Base-by-base conservation (phyloP, 768 basidiomycete genomes). In the Leccinum pellstonianum region DNA sequence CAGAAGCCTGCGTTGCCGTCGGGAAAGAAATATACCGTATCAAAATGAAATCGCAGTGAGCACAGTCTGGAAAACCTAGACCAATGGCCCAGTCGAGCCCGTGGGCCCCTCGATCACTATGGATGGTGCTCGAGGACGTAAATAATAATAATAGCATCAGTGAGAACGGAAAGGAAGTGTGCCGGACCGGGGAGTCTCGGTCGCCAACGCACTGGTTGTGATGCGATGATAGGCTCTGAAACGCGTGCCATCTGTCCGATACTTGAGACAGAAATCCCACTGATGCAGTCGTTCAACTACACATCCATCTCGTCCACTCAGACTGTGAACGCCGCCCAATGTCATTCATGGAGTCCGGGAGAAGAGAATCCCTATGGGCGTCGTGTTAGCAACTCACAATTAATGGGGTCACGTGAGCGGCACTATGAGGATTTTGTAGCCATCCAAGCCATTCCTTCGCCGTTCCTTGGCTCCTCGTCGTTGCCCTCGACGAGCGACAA, bases 161-260 rank as follows among this genome's bases (percentile, higher is more conserved):
- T 29, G 27, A 29, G 27, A 29, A 29, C 27, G 27, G 27, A 29
- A 29, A n/a, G 35, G 57, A 41, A 38, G 37, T 21, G 15, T 23
- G 33, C 23, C 53, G 54, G 53, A 21, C 61, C 49, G 60, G 31
- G 59, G 23, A 14, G 11, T 14, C 1, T 47, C 21, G 65, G 64
- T 65, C 64, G 64, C 41, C 55, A 67, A 29, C 23, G 52, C 62
- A 55, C 62, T 66, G 58, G 64, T 67, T 54, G 65, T 52, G 64
- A 65, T 55, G 65, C 35, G 64, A 65, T 43, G 52, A 53, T 35
- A 53, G 14, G 29, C 38, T 19, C 15, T 2, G 49, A 48, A 49
- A 35, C 51, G 41, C 43, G 25, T 29, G 41, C 27, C 27, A 27
- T 10, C 21, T 35, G 62, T 60, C 43, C 29, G 37, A 53, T 2